These are phyloP conservation scores for Gossypium stocksii DNA, from an alignment of 345 rosid genomes.

Conservation along the genomic window DNA sequence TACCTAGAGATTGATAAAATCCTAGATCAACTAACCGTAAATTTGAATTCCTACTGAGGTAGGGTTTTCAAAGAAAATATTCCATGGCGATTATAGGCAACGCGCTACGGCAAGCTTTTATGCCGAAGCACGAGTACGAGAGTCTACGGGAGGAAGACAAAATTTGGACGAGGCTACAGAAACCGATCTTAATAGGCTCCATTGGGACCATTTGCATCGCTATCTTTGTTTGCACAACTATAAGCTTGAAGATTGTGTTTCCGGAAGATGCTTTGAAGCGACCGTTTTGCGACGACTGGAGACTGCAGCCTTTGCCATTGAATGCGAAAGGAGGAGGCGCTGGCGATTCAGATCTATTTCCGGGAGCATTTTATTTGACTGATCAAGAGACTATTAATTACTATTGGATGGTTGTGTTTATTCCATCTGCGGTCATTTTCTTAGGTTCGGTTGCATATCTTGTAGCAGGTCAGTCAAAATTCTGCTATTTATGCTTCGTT, in stretches of 20 bases:
- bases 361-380: slow-evolving; percentile 77
- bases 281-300: slow-evolving; percentile 65
- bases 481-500: not conserved
- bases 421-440: slow-evolving; percentile 64
- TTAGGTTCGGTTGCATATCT: slow-evolving; percentile 60
- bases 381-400: slow-evolving; percentile 88
- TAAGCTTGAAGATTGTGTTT: slow-evolving; percentile 80
- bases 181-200: slow-evolving; percentile 34
- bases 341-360: slow-evolving; percentile 52
- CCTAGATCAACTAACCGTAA: not conserved
- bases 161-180: slow-evolving; percentile 71
- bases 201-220: slow-evolving; percentile 37
- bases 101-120: slow-evolving; percentile 86
- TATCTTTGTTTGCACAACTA: slow-evolving; percentile 44
- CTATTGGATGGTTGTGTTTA: slow-evolving; percentile 80
- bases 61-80: not conserved
- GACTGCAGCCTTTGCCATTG: slow-evolving; percentile 53
- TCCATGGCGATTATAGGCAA: slow-evolving; percentile 74
- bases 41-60: slow-evolving; percentile 6
- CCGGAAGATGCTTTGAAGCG: slow-evolving; percentile 51
- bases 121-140: slow-evolving; percentile 87
- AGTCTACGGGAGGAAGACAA: slow-evolving; percentile 74
- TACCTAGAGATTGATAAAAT: not conserved
- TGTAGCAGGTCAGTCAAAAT: slow-evolving; percentile 52
- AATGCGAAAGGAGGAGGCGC: slow-evolving; percentile 36